Evolutionary conservation across 108 stramenopile species (phyloP).

Genomic region (Fistulifera pelliculosa): DNA sequence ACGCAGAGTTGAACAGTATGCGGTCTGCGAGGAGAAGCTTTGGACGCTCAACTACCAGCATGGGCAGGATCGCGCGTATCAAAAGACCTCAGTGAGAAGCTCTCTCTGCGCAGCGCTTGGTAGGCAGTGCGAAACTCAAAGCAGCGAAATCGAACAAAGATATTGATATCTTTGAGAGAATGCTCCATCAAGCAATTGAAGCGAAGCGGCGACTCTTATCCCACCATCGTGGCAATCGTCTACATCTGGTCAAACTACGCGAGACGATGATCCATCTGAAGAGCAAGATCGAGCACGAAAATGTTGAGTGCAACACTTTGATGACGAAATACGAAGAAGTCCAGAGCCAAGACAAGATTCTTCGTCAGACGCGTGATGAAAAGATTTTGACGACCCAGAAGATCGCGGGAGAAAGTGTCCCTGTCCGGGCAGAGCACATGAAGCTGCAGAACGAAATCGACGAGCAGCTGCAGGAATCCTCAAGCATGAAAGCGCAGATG

Average conservation of each 20-base stretch:
- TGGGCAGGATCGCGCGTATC: slow-evolving; percentile 54
- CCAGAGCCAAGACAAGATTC: neutral
- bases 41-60: slow-evolving; percentile 60
- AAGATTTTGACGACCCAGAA: neutral
- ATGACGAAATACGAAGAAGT: neutral
- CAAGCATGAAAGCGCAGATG: neutral
- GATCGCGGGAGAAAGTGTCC: neutral
- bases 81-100: slow-evolving; percentile 39
- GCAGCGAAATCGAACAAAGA: neutral
- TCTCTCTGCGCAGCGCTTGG: slow-evolving; percentile 13
- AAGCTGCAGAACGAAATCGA: slow-evolving; percentile 1
- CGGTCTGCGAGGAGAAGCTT: slow-evolving; percentile 42
- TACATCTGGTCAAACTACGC: neutral
- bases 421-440: neutral
- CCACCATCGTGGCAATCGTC: neutral
- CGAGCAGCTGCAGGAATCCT: slow-evolving; percentile 1
- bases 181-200: neutral
- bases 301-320: neutral
- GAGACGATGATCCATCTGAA: no score
- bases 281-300: neutral
- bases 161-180: slow-evolving; percentile 5
- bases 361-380: neutral
- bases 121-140: neutral
- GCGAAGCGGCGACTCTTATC: neutral
- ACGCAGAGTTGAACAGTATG: slow-evolving; percentile 41